phyloP scores from a whole-genome alignment of 2,329 filamentous ascomycete species.

The Plenodomus lindquistii region DNA sequence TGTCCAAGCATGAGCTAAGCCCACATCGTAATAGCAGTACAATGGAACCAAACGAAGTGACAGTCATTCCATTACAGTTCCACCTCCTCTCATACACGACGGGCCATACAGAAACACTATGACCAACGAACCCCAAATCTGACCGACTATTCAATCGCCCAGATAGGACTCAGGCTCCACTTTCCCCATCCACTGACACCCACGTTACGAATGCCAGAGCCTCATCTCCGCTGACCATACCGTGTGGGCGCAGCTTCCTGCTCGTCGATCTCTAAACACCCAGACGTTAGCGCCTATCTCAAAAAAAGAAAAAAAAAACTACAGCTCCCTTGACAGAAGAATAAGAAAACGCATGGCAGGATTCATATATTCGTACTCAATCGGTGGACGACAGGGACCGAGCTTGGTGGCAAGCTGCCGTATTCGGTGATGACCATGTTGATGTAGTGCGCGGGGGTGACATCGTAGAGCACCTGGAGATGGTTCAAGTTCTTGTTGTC shows the following conservation, averaged over 20 bases:
- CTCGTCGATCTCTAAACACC: constrained; percentile 15
- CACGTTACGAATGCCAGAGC: not conserved
- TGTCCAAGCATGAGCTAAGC: too few relatives aligned
- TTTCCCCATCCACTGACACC: too few relatives aligned
- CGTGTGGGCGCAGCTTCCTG: constrained; percentile 8
- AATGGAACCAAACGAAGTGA: too few relatives aligned
- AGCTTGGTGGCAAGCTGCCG: constrained; percentile 81
- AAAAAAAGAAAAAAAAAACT: not conserved
- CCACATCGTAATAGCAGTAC: too few relatives aligned
- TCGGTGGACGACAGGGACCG: constrained; percentile 75
- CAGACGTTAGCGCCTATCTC: constrained; percentile 9
- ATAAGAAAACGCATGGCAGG: constrained; percentile 17
- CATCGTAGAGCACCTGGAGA: constrained; percentile 84
- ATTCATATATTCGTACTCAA: constrained; percentile 48
- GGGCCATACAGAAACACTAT: too few relatives aligned
- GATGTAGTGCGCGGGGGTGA: constrained; percentile 84
- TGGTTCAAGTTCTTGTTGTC: constrained; percentile 57
- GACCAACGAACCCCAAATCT: too few relatives aligned
- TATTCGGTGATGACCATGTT: constrained; percentile 90
- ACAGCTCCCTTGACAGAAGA: constrained; percentile 1
- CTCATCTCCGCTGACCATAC: not conserved
- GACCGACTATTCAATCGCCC: too few relatives aligned
- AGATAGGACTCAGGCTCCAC: too few relatives aligned
- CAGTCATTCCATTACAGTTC: too few relatives aligned
- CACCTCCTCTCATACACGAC: too few relatives aligned